Conservation (phyloP, 495 filamentous ascomycete species). For the Penicillium tannophilum region DNA sequence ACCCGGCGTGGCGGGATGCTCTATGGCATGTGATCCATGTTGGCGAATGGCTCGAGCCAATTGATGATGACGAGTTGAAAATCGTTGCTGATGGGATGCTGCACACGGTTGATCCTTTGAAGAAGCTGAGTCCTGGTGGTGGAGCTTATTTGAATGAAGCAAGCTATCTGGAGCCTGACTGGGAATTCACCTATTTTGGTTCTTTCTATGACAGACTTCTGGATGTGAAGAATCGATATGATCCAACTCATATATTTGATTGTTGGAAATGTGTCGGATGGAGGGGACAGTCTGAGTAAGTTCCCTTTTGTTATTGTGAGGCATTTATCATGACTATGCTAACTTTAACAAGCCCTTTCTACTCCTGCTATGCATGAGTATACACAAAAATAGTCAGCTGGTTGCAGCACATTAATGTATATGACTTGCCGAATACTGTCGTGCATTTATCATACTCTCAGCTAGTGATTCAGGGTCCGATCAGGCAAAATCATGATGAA, state of each 20-base stretch:
- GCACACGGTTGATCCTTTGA: slow-evolving; percentile 18
- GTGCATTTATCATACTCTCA: no score
- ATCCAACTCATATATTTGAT: slow-evolving; percentile 52
- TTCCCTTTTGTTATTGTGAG: neutral
- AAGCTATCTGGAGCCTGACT: slow-evolving; percentile 58
- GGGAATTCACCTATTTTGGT: slow-evolving; percentile 59
- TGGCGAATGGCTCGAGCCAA: slow-evolving; percentile 17
- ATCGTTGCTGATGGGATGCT: neutral
- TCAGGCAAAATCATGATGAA: no score
- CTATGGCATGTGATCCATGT: slow-evolving; percentile 24
- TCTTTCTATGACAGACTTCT: slow-evolving; percentile 48
- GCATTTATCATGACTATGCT: neutral
- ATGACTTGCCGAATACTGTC: no score
- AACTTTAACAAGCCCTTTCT: slow-evolving; percentile 7
- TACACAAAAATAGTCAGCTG: no score
- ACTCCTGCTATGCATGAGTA: slow-evolving; percentile 9
- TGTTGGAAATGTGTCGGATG: slow-evolving; percentile 29
- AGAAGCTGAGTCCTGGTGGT: slow-evolving; percentile 22
- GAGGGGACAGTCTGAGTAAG: slow-evolving; percentile 18
- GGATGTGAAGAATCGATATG: slow-evolving; percentile 49
- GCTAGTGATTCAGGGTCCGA: no score
- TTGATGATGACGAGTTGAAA: neutral
- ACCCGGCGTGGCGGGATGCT: slow-evolving; percentile 23
- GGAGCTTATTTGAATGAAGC: slow-evolving; percentile 26
- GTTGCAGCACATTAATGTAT: no score